Conservation (phyloP, 371 early-diverging fungal species). For the Apophysomyces ossiformis region DNA sequence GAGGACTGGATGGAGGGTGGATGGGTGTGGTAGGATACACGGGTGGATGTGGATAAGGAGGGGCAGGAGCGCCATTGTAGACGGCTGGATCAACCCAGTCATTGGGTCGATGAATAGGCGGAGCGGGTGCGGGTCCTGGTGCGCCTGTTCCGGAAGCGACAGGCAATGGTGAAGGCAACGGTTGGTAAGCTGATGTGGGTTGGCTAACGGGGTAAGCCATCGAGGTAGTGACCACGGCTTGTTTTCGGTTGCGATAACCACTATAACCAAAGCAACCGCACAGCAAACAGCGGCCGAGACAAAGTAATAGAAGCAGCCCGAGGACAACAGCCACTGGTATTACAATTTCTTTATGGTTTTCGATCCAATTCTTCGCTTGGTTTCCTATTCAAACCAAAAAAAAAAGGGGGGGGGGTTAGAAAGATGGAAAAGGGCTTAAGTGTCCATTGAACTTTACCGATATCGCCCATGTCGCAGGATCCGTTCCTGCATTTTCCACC, state of each 20-base stretch:
- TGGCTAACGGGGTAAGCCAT: constrained; percentile 26
- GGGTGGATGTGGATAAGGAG: constrained; percentile 20
- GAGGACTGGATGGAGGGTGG: not conserved
- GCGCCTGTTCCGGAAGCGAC: constrained; percentile 23
- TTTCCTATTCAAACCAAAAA: constrained; percentile 18
- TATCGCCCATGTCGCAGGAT: constrained; percentile 41
- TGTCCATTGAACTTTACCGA: constrained; percentile 29
- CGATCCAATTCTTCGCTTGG: constrained; percentile 43
- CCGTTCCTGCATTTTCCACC: constrained; percentile 65
- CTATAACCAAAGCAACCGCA: constrained; percentile 34
- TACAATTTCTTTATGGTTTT: constrained; percentile 47
- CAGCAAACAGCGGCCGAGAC: constrained; percentile 56
- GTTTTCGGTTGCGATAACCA: constrained; percentile 25
- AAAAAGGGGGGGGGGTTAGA: too few species aligned
- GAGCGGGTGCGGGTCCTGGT: constrained; percentile 28
- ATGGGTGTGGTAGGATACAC: constrained; percentile 7
- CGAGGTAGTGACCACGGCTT: constrained; percentile 19
- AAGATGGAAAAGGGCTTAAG: too few species aligned
- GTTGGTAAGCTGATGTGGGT: constrained; percentile 17
- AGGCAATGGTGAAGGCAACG: constrained; percentile 24
- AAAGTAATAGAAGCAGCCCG: constrained; percentile 52
- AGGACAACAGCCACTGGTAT: constrained; percentile 58
- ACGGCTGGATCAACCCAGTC: constrained; percentile 59
- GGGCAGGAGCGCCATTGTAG: constrained; percentile 53
- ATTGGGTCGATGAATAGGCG: constrained; percentile 14